Conservation (phyloP, 2,329 filamentous ascomycete species). For the Blastomyces percursus region DNA sequence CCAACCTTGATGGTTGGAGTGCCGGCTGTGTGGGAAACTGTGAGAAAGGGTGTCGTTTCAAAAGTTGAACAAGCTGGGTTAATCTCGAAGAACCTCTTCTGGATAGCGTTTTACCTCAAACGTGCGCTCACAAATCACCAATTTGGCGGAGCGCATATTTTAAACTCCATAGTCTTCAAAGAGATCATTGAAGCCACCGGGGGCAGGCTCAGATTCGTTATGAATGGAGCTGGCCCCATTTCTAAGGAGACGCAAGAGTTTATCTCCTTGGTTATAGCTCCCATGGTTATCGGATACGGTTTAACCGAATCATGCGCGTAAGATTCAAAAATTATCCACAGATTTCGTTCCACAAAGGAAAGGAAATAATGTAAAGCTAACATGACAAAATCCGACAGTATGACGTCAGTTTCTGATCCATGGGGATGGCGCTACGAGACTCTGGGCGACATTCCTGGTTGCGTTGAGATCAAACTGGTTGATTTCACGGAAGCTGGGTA, state of each 20-base stretch:
- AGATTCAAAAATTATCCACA: conserved; percentile 19
- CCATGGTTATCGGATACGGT: conserved; percentile 90
- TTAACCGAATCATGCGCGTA: conserved; percentile 79
- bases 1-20: conserved; percentile 89
- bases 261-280: conserved; percentile 79
- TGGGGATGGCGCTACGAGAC: conserved; percentile 68
- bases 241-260: conserved; percentile 79
- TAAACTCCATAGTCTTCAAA: conserved; percentile 82
- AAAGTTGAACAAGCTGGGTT: conserved; percentile 62
- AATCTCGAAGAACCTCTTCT: conserved; percentile 66
- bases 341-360: not conserved
- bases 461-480: conserved; percentile 75
- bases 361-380: not conserved
- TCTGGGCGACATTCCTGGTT: conserved; percentile 66
- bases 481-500: conserved; percentile 95
- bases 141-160: conserved; percentile 46
- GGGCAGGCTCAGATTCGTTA: conserved; percentile 71
- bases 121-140: conserved; percentile 45
- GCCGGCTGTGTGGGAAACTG: conserved; percentile 90
- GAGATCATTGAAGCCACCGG: conserved; percentile 85
- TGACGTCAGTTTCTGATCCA: conserved; percentile 51
- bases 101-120: conserved; percentile 53
- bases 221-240: conserved; percentile 90
- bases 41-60: conserved; percentile 80
- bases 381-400: conserved; percentile 13